phyloP scores from a whole-genome alignment of 371 early-diverging fungal species.

The Mucor plumbeus region DNA sequence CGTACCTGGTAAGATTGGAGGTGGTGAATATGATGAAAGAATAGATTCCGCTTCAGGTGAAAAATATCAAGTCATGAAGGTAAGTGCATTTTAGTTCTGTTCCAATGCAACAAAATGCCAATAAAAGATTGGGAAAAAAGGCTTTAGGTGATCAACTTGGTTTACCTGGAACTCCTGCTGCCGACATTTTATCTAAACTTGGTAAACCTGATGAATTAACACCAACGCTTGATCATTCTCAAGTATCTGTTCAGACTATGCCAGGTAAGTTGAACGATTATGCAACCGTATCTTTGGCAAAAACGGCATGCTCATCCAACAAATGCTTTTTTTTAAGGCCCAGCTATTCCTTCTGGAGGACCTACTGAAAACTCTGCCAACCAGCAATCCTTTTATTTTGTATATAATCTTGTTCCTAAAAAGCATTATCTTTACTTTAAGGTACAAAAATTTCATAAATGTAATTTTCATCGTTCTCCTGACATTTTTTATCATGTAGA shows the following conservation, averaged over 20 bases:
- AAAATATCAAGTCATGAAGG: constrained; percentile 58
- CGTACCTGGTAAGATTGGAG: constrained; percentile 55
- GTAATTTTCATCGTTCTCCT: background rate
- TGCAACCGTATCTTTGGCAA: background rate
- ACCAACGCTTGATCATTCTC: constrained; percentile 31
- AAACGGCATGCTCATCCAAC: background rate
- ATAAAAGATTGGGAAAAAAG: constrained; percentile 12
- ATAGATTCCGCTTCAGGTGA: constrained; percentile 41
- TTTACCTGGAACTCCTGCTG: constrained; percentile 49
- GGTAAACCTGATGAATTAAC: constrained; percentile 62
- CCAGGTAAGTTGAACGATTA: constrained; percentile 37
- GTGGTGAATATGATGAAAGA: constrained; percentile 47
- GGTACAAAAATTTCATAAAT: constrained; percentile 6
- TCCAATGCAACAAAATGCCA: too few species aligned
- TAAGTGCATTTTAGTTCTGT: constrained; percentile 7
- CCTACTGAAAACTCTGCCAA: constrained; percentile 9
- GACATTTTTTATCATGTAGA: constrained; percentile 20
- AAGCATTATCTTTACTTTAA: constrained; percentile 66
- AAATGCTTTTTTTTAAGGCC: constrained; percentile 20
- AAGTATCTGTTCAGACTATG: constrained; percentile 38
- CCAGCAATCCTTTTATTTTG: constrained; percentile 41
- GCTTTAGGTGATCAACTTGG: constrained; percentile 54
- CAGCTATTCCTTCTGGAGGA: constrained; percentile 22
- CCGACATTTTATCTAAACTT: constrained; percentile 45
- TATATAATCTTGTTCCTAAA: constrained; percentile 65